Percentiles rank a stretch among this genome's conserved stretches.
Conservation (phyloP, 371 early-diverging fungal genomes). For the Saksenaea vasiformis region DNA sequence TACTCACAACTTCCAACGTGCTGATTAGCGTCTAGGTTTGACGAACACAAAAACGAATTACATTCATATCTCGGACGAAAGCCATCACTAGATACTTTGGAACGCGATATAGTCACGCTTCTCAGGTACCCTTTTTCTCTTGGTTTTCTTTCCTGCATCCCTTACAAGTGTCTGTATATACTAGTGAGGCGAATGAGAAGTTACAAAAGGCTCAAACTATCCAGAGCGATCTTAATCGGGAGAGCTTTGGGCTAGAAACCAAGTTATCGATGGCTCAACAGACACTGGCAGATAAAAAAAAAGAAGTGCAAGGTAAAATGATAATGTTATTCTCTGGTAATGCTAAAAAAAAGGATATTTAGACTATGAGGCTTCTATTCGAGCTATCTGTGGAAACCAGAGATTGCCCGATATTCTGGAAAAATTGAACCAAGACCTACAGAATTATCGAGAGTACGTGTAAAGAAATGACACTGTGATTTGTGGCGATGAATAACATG, state of each 20-base stretch:
- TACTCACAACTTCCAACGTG: conserved; percentile 1
- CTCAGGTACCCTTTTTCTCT: conserved; percentile 7
- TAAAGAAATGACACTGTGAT: neutral
- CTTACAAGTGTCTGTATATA: neutral
- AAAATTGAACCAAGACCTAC: conserved; percentile 12
- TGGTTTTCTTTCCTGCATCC: neutral
- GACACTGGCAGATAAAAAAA: conserved; percentile 13
- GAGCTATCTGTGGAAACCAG: conserved; percentile 24
- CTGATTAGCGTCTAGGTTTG: conserved; percentile 14
- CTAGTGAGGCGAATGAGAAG: neutral
- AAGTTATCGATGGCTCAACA: conserved; percentile 41
- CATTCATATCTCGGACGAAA: conserved; percentile 21
- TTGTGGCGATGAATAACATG: neutral
- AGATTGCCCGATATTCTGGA: conserved; percentile 25
- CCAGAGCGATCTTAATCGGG: neutral
- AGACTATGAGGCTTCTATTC: conserved; percentile 20
- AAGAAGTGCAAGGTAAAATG: conserved; percentile 21
- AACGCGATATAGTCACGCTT: conserved; percentile 20
- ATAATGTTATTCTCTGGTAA: neutral
- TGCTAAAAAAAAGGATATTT: neutral
- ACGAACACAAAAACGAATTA: conserved; percentile 33
- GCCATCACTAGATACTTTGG: conserved; percentile 27
- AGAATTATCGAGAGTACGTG: conserved; percentile 28
- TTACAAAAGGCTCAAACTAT: conserved; percentile 4
- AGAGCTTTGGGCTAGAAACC: conserved; percentile 39